phyloP scores from a whole-genome alignment of 1,139 yeast genomes.

The Suzukiozyma palmioleophila region DNA sequence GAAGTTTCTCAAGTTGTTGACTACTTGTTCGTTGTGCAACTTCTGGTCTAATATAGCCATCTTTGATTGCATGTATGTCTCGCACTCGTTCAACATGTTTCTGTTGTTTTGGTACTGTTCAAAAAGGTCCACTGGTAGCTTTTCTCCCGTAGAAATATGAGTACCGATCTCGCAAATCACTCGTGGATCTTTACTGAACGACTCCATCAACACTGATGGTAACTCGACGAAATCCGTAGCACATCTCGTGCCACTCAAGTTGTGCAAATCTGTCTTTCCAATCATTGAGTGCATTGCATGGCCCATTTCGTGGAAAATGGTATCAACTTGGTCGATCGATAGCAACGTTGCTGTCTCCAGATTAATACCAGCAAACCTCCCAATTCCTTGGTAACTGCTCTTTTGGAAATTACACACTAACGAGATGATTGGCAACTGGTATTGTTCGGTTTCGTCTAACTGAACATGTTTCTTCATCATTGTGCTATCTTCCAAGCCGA shows the following conservation, averaged over 20 bases:
- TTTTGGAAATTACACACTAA: conserved; percentile 80
- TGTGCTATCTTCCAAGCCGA: conserved; percentile 23
- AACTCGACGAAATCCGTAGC: conserved; percentile 95
- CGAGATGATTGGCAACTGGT: conserved; percentile 86
- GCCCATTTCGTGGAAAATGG: conserved; percentile 97
- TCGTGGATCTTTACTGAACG: conserved; percentile 77
- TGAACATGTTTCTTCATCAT: conserved; percentile 43
- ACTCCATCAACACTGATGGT: conserved; percentile 94
- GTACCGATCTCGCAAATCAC: conserved; percentile 71
- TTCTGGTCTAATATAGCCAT: conserved; percentile 88
- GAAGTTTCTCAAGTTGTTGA: conserved; percentile 28
- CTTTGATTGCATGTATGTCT: conserved; percentile 80
- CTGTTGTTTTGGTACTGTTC: conserved; percentile 49
- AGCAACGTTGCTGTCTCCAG: conserved; percentile 42
- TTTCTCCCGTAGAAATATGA: conserved; percentile 67
- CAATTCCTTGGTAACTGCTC: conserved; percentile 15
- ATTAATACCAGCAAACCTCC: conserved; percentile 26
- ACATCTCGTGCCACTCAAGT: conserved; percentile 92
- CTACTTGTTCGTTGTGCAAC: conserved; percentile 50
- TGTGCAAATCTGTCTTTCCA: conserved; percentile 85
- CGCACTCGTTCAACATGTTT: conserved; percentile 59
- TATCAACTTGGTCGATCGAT: conserved; percentile 78
- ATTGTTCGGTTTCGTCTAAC: conserved; percentile 46
- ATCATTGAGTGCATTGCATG: conserved; percentile 98
- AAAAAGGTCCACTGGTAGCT: conserved; percentile 49